Conservation (phyloP, 2,329 filamentous ascomycete species). For the Ilyonectria destructans region DNA sequence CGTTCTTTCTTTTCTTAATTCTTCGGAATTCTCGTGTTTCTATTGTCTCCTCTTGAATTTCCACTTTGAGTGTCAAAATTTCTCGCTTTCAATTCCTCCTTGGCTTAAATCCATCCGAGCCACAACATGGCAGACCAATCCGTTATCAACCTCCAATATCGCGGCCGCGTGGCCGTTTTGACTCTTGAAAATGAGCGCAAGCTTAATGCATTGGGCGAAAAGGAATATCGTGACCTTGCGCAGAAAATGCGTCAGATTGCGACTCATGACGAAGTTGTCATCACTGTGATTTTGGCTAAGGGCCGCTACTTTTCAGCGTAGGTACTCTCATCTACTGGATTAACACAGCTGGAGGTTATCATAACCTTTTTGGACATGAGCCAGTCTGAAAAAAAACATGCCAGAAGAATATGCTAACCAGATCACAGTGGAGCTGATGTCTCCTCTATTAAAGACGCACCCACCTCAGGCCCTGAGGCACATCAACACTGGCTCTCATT, state of each 20-base stretch:
- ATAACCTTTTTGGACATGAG: neutral
- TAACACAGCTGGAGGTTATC: neutral
- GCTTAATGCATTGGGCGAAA: slow-evolving; percentile 84
- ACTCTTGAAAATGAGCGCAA: slow-evolving; percentile 91
- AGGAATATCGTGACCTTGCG: slow-evolving; percentile 85
- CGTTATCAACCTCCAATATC: slow-evolving; percentile 59
- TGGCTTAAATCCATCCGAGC: neutral
- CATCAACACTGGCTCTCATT: slow-evolving; percentile 74
- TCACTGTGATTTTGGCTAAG: slow-evolving; percentile 88
- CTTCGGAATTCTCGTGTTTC: too few relatives aligned
- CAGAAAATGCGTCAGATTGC: slow-evolving; percentile 84
- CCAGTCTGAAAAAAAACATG: neutral
- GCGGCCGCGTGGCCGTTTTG: slow-evolving; percentile 75
- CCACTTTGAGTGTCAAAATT: too few relatives aligned
- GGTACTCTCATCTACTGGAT: slow-evolving; percentile 45
- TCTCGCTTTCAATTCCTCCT: too few relatives aligned
- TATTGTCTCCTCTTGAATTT: neutral
- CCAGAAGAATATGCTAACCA: neutral
- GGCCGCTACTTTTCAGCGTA: slow-evolving; percentile 94
- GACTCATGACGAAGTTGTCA: slow-evolving; percentile 82
- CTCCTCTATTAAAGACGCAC: slow-evolving; percentile 64
- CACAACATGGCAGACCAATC: slow-evolving; percentile 42
- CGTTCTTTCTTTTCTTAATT: too few relatives aligned
- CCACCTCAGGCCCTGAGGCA: slow-evolving; percentile 56
- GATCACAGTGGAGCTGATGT: slow-evolving; percentile 79